These are phyloP conservation scores for Astrothelium subdiscretum DNA, from an alignment of 495 filamentous ascomycete species.

Conservation along the genomic window DNA sequence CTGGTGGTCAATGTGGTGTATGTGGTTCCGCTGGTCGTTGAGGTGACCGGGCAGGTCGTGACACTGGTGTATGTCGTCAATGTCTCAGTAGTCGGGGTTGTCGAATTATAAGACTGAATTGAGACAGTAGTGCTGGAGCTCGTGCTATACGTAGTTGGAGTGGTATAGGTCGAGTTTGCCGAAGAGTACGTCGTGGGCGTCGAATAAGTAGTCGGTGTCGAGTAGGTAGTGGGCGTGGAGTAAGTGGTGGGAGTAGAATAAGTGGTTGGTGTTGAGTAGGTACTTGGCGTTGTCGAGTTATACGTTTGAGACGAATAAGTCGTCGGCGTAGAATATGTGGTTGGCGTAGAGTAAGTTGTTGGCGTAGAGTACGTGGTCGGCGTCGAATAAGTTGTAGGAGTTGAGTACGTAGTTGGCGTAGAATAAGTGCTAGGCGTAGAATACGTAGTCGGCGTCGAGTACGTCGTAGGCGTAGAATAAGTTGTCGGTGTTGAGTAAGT, in stretches of 20 bases:
- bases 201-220: background rate
- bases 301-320: background rate
- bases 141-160: conserved; percentile 4
- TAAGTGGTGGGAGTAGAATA: background rate
- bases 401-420: background rate
- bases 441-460: background rate
- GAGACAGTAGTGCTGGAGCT: background rate
- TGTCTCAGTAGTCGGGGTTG: conserved; percentile 2
- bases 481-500: background rate
- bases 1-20: conserved; percentile 27
- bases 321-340: background rate
- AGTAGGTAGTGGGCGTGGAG: background rate
- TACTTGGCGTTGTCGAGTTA: too few species aligned
- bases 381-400: background rate
- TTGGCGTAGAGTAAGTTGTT: background rate
- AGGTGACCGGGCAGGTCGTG: conserved; percentile 24
- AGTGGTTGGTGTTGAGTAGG: background rate
- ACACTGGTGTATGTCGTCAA: conserved; percentile 23
- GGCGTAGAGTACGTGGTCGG: background rate
- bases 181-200: background rate
- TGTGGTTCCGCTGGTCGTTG: conserved; percentile 10
- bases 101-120: conserved; percentile 3
- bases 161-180: background rate
- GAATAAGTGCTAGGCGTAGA: background rate
- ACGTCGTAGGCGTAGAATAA: background rate